Evolutionary conservation across 2,329 filamentous ascomycete species (phyloP).

Genomic region (Pseudopithomyces maydicus): DNA sequence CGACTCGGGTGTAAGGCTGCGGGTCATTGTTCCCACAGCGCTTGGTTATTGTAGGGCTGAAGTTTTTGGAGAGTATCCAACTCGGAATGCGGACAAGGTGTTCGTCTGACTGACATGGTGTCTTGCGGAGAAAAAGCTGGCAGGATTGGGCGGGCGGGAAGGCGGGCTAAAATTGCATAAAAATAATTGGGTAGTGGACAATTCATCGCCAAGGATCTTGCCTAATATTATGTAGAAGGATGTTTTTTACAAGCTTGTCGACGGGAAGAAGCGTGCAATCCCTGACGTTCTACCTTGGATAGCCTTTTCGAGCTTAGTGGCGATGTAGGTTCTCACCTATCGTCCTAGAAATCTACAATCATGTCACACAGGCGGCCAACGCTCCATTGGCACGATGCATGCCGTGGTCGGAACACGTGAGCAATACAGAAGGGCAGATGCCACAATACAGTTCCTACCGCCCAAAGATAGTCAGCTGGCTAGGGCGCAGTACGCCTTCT

Average conservation of each 20-base stretch:
- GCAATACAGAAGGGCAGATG: slow-evolving; percentile 7
- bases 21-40: slow-evolving; percentile 2
- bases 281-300: slow-evolving; percentile 12
- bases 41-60: slow-evolving; percentile 13
- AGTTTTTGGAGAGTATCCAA: slow-evolving; percentile 5
- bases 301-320: slow-evolving; percentile 15
- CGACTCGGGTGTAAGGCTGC: slow-evolving; percentile 5
- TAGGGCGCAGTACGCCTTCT: slow-evolving; percentile 8
- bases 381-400: neutral
- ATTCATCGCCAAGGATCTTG: neutral
- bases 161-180: neutral
- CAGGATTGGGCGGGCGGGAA: slow-evolving; percentile 6
- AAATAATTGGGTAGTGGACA: slow-evolving; percentile 4
- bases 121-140: slow-evolving; percentile 12
- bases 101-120: neutral
- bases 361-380: neutral
- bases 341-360: neutral
- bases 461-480: neutral
- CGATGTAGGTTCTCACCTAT: neutral
- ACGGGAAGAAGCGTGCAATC: neutral
- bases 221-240: slow-evolving; percentile 8
- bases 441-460: slow-evolving; percentile 2
- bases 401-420: neutral
- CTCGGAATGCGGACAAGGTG: slow-evolving; percentile 10
- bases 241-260: slow-evolving; percentile 18